Conservation (phyloP, 306 rosid species). For the Medicago lupulina region DNA sequence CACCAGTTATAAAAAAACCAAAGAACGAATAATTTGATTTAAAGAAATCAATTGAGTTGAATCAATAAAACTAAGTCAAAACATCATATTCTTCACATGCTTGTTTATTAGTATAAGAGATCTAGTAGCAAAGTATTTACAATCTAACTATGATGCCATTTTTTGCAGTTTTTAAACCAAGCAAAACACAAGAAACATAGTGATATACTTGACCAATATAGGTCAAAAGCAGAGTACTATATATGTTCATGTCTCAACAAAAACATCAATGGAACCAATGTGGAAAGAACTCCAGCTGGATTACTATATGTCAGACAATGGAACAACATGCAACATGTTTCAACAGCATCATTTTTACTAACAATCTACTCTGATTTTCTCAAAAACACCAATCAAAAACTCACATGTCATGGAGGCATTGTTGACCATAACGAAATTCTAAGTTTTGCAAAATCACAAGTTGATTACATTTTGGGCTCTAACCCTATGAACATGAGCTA, state of each 20-base stretch:
- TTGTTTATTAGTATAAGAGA: neutral
- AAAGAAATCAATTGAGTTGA: no score
- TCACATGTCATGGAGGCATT: slow-evolving; percentile 59
- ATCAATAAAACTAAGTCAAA: no score
- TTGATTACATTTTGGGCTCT: slow-evolving; percentile 84
- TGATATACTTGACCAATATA: slow-evolving; percentile 60
- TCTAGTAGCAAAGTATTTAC: no score
- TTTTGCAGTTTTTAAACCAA: slow-evolving; percentile 64
- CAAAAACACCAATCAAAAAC: slow-evolving; percentile 51
- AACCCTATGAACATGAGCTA: slow-evolving; percentile 94
- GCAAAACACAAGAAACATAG: slow-evolving; percentile 62
- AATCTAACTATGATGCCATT: slow-evolving; percentile 3
- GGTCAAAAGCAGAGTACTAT: slow-evolving; percentile 83
- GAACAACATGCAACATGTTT: slow-evolving; percentile 99
- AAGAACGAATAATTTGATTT: no score
- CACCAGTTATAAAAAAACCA: no score
- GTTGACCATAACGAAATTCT: slow-evolving; percentile 56
- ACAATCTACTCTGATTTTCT: slow-evolving; percentile 77
- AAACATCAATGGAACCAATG: slow-evolving; percentile 66
- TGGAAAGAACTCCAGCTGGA: slow-evolving; percentile 83
- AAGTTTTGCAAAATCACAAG: slow-evolving; percentile 70
- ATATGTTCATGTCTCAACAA: slow-evolving; percentile 90
- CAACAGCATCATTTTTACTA: slow-evolving; percentile 85
- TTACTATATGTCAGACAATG: slow-evolving; percentile 76
- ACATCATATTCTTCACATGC: neutral